Conservation (phyloP, 345 rosid genomes). For the Triadica sebifera region DNA sequence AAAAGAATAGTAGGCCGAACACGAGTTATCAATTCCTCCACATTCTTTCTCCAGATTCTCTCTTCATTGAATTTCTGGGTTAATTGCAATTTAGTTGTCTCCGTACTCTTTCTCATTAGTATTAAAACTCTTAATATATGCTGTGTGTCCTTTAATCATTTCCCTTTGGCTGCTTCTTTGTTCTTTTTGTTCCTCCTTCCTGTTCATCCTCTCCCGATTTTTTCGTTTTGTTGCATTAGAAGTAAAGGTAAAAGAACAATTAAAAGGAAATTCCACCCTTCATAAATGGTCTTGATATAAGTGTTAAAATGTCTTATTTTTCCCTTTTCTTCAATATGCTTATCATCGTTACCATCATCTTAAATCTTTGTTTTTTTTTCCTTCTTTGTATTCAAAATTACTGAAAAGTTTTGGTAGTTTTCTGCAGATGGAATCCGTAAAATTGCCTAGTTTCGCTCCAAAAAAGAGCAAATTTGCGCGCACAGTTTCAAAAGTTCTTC, state of each 20-base stretch:
- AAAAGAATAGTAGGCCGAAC: not conserved
- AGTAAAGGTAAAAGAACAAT: conserved; percentile 1
- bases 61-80: too few species aligned
- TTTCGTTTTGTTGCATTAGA: too few species aligned
- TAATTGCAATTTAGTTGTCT: not conserved
- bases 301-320: conserved; percentile 45
- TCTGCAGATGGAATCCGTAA: conserved; percentile 72
- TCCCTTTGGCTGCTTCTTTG: too few species aligned
- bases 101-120: not conserved
- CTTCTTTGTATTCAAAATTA: not conserved
- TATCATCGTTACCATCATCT: conserved; percentile 20
- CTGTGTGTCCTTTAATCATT: not conserved
- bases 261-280: conserved; percentile 31
- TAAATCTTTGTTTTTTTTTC: conserved; percentile 7
- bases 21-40: not conserved
- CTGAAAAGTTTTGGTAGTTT: not conserved
- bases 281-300: conserved; percentile 40
- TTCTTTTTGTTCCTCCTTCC: too few species aligned
- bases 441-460: conserved; percentile 48
- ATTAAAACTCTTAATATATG: not conserved
- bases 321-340: conserved; percentile 22
- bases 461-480: conserved; percentile 65
- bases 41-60: not conserved
- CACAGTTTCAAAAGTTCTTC: conserved; percentile 67
- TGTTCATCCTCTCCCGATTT: too few species aligned